Evolutionary conservation across 768 basidiomycete genomes (phyloP).

Genomic region (Tricholoma matsutake): DNA sequence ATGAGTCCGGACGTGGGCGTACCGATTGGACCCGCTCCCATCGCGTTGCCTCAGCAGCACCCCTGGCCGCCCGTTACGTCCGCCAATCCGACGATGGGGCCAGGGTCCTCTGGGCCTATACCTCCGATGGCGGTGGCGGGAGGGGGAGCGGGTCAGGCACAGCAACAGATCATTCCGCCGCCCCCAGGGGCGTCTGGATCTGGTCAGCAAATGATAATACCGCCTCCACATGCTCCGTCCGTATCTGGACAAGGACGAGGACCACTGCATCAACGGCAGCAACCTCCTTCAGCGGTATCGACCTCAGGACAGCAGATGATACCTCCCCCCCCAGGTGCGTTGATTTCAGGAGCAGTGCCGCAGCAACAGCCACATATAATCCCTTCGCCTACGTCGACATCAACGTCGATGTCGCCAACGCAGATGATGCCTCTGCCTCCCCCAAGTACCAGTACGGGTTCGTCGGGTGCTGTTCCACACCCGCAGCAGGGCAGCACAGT

Average conservation of each 20-base stretch:
- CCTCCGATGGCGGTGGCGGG: not conserved
- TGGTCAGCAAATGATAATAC: not conserved
- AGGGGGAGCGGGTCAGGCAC: not conserved
- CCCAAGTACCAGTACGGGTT: not conserved
- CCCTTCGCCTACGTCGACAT: not conserved
- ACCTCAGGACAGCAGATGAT: slow-evolving; percentile 7
- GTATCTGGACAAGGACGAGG: slow-evolving; percentile 6
- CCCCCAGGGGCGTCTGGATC: not conserved
- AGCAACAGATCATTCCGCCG: not conserved
- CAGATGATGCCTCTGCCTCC: not conserved
- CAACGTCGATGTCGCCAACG: not conserved
- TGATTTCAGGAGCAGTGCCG: not conserved
- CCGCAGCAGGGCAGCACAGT: not conserved
- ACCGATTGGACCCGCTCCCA: slow-evolving; percentile 13
- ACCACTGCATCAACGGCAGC: slow-evolving; percentile 15
- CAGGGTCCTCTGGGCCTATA: slow-evolving; percentile 21
- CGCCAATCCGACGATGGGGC: slow-evolving; percentile 30
- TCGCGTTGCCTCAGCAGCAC: slow-evolving; percentile 27
- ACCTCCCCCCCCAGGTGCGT: not conserved
- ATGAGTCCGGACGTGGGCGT: slow-evolving; percentile 13
- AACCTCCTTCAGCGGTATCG: slow-evolving; percentile 15
- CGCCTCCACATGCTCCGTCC: slow-evolving; percentile 1
- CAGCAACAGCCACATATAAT: not conserved
- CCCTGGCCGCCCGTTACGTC: slow-evolving; percentile 31
- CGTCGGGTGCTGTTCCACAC: not conserved